Evolutionary conservation across 1,139 yeast species (phyloP).

Genomic region (Pneumocystis wakefieldiae): DNA sequence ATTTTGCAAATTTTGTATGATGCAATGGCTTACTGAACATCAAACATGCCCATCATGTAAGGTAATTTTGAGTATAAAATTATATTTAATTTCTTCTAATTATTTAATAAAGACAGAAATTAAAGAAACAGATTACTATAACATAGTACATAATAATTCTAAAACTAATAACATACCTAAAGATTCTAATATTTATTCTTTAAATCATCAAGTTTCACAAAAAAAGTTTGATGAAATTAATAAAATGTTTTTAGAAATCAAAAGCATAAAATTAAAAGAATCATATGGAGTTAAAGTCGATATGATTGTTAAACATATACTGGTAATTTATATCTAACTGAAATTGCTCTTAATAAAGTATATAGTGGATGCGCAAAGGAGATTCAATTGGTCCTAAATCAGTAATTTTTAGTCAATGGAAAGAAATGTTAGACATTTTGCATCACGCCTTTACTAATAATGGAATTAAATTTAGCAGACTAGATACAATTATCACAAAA

Average conservation of each 20-base stretch:
- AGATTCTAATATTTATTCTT: conserved; percentile 24
- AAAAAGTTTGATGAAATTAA: conserved; percentile 35
- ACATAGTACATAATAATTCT: not conserved
- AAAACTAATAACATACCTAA: not conserved
- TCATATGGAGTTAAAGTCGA: conserved; percentile 77
- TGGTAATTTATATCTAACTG: conserved; percentile 1
- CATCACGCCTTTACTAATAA: conserved; percentile 52
- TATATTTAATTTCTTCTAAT: not conserved
- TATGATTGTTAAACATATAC: conserved; percentile 52
- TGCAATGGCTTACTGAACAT: conserved; percentile 49
- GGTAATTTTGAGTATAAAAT: conserved; percentile 25
- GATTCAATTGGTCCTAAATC: conserved; percentile 55
- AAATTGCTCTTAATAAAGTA: not conserved
- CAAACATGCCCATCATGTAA: conserved; percentile 70
- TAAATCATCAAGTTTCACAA: conserved; percentile 12
- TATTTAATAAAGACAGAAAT: conserved; percentile 20
- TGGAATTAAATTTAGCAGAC: conserved; percentile 33
- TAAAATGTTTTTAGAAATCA: conserved; percentile 34
- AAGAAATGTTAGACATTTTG: conserved; percentile 51
- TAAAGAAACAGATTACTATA: conserved; percentile 11
- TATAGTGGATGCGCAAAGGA: conserved; percentile 38
- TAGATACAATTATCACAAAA: conserved; percentile 34
- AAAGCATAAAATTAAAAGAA: conserved; percentile 26
- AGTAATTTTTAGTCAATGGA: conserved; percentile 79
- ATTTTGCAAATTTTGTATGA: conserved; percentile 64